These are phyloP conservation scores for Delphinella strobiligena DNA, from an alignment of 2,329 filamentous ascomycete genomes.

Conservation along the genomic window DNA sequence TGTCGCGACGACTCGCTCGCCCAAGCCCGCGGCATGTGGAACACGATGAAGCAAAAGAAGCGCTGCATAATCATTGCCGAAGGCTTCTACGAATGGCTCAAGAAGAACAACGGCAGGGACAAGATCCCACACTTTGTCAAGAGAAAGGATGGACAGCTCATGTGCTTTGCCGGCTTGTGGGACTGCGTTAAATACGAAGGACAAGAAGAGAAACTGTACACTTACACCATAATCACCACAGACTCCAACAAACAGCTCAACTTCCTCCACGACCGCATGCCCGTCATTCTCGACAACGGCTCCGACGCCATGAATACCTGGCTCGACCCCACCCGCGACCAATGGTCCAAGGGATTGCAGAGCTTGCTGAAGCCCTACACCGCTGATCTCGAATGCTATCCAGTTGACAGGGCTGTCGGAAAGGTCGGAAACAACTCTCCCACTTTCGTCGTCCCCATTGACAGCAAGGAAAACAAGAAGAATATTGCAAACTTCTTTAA, in stretches of 20 bases:
- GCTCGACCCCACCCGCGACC: conserved; percentile 60
- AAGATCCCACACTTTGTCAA: conserved; percentile 78
- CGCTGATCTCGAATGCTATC: conserved; percentile 72
- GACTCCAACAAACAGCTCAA: conserved; percentile 68
- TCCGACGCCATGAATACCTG: conserved; percentile 59
- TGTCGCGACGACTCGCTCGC: conserved; percentile 80
- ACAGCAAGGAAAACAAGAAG: conserved; percentile 77
- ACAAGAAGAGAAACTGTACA: conserved; percentile 60
- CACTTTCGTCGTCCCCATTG: conserved; percentile 67
- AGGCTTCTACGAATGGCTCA: conserved; percentile 95
- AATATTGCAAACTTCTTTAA: conserved; percentile 93
- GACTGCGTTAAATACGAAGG: conserved; percentile 73
- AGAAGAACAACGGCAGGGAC: conserved; percentile 62
- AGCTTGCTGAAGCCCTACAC: conserved; percentile 64
- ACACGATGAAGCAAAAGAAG: conserved; percentile 77
- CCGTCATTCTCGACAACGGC: conserved; percentile 72
- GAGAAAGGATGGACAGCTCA: conserved; percentile 67
- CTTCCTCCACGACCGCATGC: conserved; percentile 93
- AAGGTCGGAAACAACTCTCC: conserved; percentile 90
- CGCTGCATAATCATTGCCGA: conserved; percentile 79
- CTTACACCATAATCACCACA: conserved; percentile 91
- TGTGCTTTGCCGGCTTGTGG: conserved; percentile 88
- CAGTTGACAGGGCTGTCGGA: conserved; percentile 77
- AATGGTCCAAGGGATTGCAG: conserved; percentile 73
- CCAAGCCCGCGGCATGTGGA: conserved; percentile 75